Percentiles rank a stretch among this genome's conserved stretches.
These are phyloP conservation scores for Groenewaldozyma salmanticensis DNA, from an alignment of 805 yeast species.

Conservation along the genomic window DNA sequence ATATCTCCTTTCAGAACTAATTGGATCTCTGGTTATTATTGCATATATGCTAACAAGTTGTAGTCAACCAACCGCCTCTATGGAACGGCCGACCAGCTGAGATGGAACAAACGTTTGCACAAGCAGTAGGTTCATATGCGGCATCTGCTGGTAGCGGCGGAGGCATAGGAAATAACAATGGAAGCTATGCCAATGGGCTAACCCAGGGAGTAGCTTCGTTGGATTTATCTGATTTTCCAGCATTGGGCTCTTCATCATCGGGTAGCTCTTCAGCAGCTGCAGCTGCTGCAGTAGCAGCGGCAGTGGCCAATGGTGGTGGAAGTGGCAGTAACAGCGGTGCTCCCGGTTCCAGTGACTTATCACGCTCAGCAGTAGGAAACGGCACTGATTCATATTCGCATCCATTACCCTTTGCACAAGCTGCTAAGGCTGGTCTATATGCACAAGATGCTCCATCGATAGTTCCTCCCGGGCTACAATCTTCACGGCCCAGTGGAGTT, in stretches of 20 bases:
- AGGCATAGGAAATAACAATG: too few relatives aligned
- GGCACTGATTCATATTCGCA: not conserved
- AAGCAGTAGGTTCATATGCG: slow-evolving; percentile 3
- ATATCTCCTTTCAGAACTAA: not conserved
- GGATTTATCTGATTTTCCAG: slow-evolving; percentile 20
- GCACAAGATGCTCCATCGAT: not conserved
- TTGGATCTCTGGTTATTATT: too few relatives aligned
- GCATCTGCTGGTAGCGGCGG: slow-evolving; percentile 1
- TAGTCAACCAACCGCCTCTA: not conserved
- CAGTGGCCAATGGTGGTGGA: not conserved
- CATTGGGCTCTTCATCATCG: slow-evolving; percentile 13
- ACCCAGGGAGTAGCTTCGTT: slow-evolving; percentile 8
- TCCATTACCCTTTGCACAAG: not conserved
- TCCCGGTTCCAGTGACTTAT: not conserved
- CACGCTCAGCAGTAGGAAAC: too few relatives aligned
- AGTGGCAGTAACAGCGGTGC: not conserved
- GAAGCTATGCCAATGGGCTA: not conserved
- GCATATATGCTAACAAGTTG: too few relatives aligned
- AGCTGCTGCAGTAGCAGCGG: slow-evolving; percentile 3
- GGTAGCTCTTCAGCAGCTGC: too few relatives aligned
- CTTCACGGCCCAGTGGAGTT: not conserved
- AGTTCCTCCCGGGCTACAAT: not conserved
- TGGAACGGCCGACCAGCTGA: slow-evolving; percentile 1
- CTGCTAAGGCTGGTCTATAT: not conserved
- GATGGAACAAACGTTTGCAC: not conserved